These are phyloP conservation scores for Metarhizium sp. DNA, from an alignment of 2,329 filamentous ascomycete genomes.

Conservation along the genomic window DNA sequence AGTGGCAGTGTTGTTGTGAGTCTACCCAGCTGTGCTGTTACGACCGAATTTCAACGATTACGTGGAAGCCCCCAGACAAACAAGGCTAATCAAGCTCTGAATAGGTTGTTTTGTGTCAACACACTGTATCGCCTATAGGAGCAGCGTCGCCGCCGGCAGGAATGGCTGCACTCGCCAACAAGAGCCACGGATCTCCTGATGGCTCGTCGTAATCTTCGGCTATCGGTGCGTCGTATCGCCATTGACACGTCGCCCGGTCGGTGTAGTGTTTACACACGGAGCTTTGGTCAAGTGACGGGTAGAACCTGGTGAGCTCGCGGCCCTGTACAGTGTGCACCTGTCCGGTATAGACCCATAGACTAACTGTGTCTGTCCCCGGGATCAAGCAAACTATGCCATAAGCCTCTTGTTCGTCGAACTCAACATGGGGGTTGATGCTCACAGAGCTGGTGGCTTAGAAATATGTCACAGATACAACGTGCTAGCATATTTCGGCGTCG, in stretches of 20 bases:
- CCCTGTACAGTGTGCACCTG: background rate
- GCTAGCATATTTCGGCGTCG: background rate
- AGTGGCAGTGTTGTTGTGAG: background rate
- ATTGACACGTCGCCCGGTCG: background rate
- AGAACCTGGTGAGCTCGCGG: background rate
- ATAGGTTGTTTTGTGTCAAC: background rate
- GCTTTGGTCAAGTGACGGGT: background rate
- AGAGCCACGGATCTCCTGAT: background rate
- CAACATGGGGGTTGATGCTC: background rate
- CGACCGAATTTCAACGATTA: background rate
- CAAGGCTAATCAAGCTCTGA: background rate
- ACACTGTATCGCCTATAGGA: background rate
- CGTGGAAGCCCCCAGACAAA: background rate
- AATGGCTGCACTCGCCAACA: background rate
- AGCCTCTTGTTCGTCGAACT: background rate
- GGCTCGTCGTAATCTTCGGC: background rate
- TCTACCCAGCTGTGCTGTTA: background rate
- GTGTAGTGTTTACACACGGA: background rate
- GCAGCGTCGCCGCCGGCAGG: background rate
- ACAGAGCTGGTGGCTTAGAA: background rate
- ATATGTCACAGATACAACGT: background rate
- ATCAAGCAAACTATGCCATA: background rate
- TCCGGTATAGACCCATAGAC: background rate
- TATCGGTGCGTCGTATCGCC: background rate
- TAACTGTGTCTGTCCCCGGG: background rate